A percentile compares a stretch with the other conserved stretches of the same genome.
phyloP scores from a whole-genome alignment of 2,329 filamentous ascomycete genomes.

The Dryadomyces sulphureus region DNA sequence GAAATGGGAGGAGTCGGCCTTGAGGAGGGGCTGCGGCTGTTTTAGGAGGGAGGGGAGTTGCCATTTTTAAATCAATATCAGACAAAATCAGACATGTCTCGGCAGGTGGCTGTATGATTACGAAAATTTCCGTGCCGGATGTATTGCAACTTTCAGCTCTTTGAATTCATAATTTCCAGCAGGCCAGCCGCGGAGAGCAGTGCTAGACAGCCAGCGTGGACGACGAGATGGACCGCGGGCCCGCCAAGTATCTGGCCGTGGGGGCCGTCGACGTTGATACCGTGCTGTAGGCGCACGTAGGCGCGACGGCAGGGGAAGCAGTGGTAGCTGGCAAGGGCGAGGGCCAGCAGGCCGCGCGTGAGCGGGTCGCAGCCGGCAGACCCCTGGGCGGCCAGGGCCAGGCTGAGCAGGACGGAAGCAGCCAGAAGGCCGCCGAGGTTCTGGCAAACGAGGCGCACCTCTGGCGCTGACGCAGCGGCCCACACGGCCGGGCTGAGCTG shows the following conservation, averaged over 20 bases:
- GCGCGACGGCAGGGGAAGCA: conserved; percentile 32
- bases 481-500: conserved; percentile 31
- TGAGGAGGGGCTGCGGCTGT: conserved; percentile 39
- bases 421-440: conserved; percentile 33
- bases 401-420: conserved; percentile 27
- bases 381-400: conserved; percentile 19
- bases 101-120: too few relatives aligned
- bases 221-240: conserved; percentile 27
- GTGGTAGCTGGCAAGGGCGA: conserved; percentile 32
- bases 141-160: background rate
- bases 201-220: conserved; percentile 24
- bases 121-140: background rate
- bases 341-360: conserved; percentile 19
- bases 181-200: conserved; percentile 18
- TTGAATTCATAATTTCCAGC: background rate
- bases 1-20: conserved; percentile 23
- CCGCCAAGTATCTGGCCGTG: conserved; percentile 25
- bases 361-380: background rate
- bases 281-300: conserved; percentile 17
- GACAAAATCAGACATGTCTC: too few relatives aligned
- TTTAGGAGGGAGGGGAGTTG: conserved; percentile 14
- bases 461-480: conserved; percentile 19
- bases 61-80: too few relatives aligned
- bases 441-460: conserved; percentile 27
- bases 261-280: conserved; percentile 7